These are phyloP conservation scores for Fusarium succisae DNA, from an alignment of 2,329 filamentous ascomycete species.

Conservation along the genomic window DNA sequence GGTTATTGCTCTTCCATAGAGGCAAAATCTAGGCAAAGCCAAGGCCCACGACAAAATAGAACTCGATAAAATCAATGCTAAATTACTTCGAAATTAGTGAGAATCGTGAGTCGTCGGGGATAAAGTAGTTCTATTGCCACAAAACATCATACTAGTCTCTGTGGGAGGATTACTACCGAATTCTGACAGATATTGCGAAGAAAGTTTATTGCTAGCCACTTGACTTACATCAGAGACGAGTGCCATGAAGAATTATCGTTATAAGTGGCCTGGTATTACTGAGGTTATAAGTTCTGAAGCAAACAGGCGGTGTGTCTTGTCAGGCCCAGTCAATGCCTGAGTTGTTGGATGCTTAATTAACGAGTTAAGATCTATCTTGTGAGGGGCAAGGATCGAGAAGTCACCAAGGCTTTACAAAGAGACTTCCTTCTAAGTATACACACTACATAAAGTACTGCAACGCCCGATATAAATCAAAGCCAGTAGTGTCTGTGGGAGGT, in stretches of 20 bases:
- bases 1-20: constrained; percentile 77
- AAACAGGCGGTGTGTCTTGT: neutral
- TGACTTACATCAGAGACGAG: neutral
- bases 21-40: neutral
- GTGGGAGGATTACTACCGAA: neutral
- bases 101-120: neutral
- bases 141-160: neutral
- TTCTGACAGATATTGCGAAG: neutral
- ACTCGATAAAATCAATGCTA: neutral
- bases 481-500: neutral
- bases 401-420: neutral
- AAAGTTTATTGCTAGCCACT: neutral
- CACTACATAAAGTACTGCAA: neutral
- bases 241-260: neutral
- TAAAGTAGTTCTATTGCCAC: neutral
- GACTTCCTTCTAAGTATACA: too few relatives aligned
- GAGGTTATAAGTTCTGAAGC: neutral
- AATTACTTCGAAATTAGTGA: neutral
- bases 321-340: neutral
- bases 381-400: neutral
- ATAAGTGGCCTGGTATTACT: neutral
- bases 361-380: neutral
- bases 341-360: neutral
- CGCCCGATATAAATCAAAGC: neutral
- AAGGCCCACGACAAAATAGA: neutral